phyloP scores from a whole-genome alignment of 2,329 filamentous ascomycete species.

The Cladorrhinum sp. region DNA sequence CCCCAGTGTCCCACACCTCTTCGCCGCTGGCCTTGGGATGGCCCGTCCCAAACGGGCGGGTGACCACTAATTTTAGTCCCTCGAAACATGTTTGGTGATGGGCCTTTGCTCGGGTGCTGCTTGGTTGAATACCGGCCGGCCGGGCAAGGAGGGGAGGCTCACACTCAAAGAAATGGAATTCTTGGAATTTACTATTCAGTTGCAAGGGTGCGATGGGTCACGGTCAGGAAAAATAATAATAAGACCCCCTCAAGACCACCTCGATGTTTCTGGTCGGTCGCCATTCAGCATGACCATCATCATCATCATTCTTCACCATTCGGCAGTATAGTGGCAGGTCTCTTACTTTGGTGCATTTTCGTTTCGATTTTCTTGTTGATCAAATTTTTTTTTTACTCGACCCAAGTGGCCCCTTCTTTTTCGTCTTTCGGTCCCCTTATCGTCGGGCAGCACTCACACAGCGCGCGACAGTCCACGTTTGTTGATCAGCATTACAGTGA shows the following conservation, averaged over 20 bases:
- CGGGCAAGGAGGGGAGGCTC: constrained; percentile 14
- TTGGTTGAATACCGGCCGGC: constrained; percentile 8
- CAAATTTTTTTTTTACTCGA: neutral
- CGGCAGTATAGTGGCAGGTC: neutral
- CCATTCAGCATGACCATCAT: neutral
- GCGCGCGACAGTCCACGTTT: neutral
- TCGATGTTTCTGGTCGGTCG: neutral
- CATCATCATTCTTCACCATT: neutral
- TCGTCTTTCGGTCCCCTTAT: constrained; percentile 1
- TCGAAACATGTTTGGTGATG: constrained; percentile 16
- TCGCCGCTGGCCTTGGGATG: neutral
- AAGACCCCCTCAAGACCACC: neutral
- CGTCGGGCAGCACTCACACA: neutral
- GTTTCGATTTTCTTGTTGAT: neutral
- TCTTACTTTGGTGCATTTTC: neutral
- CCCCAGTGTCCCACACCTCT: constrained; percentile 12
- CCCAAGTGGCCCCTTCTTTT: neutral
- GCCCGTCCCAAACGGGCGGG: constrained; percentile 18
- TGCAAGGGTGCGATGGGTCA: neutral
- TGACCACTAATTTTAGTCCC: constrained; percentile 23
- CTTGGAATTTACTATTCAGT: neutral
- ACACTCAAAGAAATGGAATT: constrained; percentile 8
- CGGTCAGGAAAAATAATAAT: neutral
- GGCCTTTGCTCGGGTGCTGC: neutral
- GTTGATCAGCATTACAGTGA: neutral